These are phyloP conservation scores for Pneumocystis sp. DNA, from an alignment of 1,139 yeast species.

Conservation along the genomic window DNA sequence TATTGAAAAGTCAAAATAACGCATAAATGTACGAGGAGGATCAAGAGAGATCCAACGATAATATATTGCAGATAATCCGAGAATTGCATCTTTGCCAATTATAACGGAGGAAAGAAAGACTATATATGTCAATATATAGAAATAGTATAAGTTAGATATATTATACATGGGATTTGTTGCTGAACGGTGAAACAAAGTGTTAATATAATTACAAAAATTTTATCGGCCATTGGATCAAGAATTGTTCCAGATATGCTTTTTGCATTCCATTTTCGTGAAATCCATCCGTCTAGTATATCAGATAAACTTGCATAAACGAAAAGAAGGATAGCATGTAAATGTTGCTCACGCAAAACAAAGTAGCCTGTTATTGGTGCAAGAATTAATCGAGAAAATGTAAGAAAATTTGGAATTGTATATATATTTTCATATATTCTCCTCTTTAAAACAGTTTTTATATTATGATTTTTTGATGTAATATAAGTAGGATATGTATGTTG, in stretches of 20 bases:
- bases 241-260: conserved; percentile 78
- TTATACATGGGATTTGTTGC: conserved; percentile 31
- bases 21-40: conserved; percentile 52
- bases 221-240: conserved; percentile 92
- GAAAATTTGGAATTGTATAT: conserved; percentile 69
- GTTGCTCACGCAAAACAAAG: conserved; percentile 34
- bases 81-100: conserved; percentile 67
- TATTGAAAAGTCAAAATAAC: conserved; percentile 63
- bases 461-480: neutral
- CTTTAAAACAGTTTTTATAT: neutral
- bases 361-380: conserved; percentile 79
- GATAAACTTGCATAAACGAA: conserved; percentile 80
- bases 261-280: conserved; percentile 68
- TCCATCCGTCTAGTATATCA: conserved; percentile 78
- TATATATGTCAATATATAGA: conserved; percentile 32
- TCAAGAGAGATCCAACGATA: conserved; percentile 64
- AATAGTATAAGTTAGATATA: neutral
- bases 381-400: conserved; percentile 63
- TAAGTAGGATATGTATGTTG: neutral
- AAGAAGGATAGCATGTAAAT: conserved; percentile 51
- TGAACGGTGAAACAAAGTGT: conserved; percentile 61
- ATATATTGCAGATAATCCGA: conserved; percentile 62
- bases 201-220: conserved; percentile 71
- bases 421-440: conserved; percentile 36
- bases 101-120: conserved; percentile 52